These are phyloP conservation scores for Lactifluus piperatus DNA, from an alignment of 768 basidiomycete species.

Conservation along the genomic window DNA sequence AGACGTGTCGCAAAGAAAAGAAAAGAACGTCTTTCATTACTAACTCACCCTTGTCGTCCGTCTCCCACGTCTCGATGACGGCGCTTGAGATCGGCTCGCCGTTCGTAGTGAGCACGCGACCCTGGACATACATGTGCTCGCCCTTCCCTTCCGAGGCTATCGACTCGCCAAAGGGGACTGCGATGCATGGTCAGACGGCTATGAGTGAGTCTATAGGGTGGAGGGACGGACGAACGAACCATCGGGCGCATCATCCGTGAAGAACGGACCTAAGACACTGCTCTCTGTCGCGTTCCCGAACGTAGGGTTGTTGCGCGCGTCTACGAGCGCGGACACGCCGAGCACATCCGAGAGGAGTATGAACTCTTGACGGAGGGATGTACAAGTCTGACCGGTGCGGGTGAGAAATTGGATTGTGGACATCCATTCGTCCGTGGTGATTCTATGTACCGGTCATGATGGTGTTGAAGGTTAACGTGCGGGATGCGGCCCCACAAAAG, in stretches of 20 bases:
- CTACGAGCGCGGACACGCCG: slow-evolving; percentile 72
- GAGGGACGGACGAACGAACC: slow-evolving; percentile 35
- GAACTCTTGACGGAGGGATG: slow-evolving; percentile 57
- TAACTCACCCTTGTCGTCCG: slow-evolving; percentile 52
- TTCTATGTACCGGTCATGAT: too few species aligned
- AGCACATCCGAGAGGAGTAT: slow-evolving; percentile 80
- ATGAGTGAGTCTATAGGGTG: too few species aligned
- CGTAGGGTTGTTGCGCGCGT: slow-evolving; percentile 62
- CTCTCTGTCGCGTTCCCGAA: slow-evolving; percentile 57
- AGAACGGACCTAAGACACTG: slow-evolving; percentile 78
- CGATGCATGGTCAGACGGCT: slow-evolving; percentile 23
- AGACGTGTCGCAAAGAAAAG: too few species aligned
- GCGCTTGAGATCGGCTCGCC: slow-evolving; percentile 61
- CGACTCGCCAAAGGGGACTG: slow-evolving; percentile 60
- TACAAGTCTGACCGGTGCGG: slow-evolving; percentile 60
- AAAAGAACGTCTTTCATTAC: too few species aligned
- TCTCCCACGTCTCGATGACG: slow-evolving; percentile 78
- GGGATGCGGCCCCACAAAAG: too few species aligned
- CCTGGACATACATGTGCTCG: slow-evolving; percentile 75
- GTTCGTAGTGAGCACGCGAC: slow-evolving; percentile 47
- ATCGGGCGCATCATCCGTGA: slow-evolving; percentile 66
- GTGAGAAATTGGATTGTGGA: slow-evolving; percentile 72
- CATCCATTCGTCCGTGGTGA: slow-evolving; percentile 87
- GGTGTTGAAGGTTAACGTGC: too few species aligned
- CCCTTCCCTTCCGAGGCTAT: slow-evolving; percentile 88